Conservation (phyloP, 768 basidiomycete species). For the Leccinum ochraceum region DNA sequence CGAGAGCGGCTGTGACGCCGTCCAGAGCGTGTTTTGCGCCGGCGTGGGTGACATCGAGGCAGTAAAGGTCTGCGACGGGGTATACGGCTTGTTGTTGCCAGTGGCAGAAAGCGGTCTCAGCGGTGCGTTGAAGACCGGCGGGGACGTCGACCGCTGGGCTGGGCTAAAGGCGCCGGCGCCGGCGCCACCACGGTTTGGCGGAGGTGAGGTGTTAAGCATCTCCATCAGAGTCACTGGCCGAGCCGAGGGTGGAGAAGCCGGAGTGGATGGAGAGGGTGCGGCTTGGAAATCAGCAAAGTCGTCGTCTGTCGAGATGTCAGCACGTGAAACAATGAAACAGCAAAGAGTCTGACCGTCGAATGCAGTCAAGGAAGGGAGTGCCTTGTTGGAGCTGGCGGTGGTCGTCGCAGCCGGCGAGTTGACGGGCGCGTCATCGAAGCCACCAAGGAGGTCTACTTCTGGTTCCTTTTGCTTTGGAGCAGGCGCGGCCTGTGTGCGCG, state of each 20-base stretch:
- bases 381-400: constrained; percentile 29
- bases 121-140: constrained; percentile 29
- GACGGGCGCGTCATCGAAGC: constrained; percentile 61
- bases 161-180: background rate
- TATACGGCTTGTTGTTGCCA: constrained; percentile 21
- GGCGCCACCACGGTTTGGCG: constrained; percentile 15
- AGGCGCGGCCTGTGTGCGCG: constrained; percentile 32
- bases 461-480: constrained; percentile 45
- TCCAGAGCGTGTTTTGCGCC: constrained; percentile 25
- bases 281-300: constrained; percentile 88
- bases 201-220: constrained; percentile 42
- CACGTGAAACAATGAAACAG: background rate
- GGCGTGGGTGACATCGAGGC: constrained; percentile 20
- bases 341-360: constrained; percentile 28
- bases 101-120: constrained; percentile 29
- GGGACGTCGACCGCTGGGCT: constrained; percentile 17
- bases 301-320: constrained; percentile 52
- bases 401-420: constrained; percentile 18
- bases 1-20: constrained; percentile 31
- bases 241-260: constrained; percentile 36
- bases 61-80: constrained; percentile 17
- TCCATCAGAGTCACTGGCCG: constrained; percentile 45
- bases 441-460: constrained; percentile 75
- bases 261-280: constrained; percentile 50
- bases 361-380: constrained; percentile 29